Percentiles rank a stretch among this genome's conserved stretches.
These are phyloP conservation scores for Claviceps sp. DNA, from an alignment of 2,329 filamentous ascomycete species.

Conservation along the genomic window DNA sequence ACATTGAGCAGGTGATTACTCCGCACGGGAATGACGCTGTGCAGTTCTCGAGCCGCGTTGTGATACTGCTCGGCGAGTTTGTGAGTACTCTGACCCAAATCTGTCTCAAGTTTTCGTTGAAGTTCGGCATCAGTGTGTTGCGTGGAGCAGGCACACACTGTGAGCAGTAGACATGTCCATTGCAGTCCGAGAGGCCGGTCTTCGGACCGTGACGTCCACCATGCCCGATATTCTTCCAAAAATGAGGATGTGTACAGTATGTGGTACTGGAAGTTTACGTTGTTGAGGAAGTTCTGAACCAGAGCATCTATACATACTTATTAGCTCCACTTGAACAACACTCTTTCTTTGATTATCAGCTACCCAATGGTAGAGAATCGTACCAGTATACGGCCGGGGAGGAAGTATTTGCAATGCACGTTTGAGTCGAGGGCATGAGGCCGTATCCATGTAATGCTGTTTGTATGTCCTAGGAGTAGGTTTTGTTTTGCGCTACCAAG, in stretches of 20 bases:
- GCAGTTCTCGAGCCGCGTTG: slow-evolving; percentile 19
- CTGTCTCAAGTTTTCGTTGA: slow-evolving; percentile 17
- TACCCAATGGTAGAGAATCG: background rate
- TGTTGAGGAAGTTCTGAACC: slow-evolving; percentile 24
- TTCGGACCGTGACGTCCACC: slow-evolving; percentile 20
- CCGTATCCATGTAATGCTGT: slow-evolving; percentile 9
- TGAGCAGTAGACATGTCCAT: slow-evolving; percentile 25
- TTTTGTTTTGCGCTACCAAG: slow-evolving; percentile 9
- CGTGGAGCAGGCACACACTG: slow-evolving; percentile 23
- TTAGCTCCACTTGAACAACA: background rate
- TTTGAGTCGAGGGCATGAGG: slow-evolving; percentile 17
- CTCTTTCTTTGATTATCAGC: background rate
- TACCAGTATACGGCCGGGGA: slow-evolving; percentile 21
- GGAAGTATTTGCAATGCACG: slow-evolving; percentile 20
- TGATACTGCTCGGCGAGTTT: slow-evolving; percentile 20
- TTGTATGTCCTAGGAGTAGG: slow-evolving; percentile 8
- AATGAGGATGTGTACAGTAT: slow-evolving; percentile 24
- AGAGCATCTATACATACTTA: slow-evolving; percentile 17
- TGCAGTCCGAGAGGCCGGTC: slow-evolving; percentile 20
- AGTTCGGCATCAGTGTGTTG: slow-evolving; percentile 20
- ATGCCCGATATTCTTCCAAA: slow-evolving; percentile 21
- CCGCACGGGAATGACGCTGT: slow-evolving; percentile 19
- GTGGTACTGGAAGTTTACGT: slow-evolving; percentile 27
- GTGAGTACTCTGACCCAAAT: slow-evolving; percentile 17
- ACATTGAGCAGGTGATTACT: slow-evolving; percentile 20